Base-by-base conservation (phyloP, 2,329 filamentous ascomycete genomes). In the Ophiognomonia clavigignenti-juglandacearum region DNA sequence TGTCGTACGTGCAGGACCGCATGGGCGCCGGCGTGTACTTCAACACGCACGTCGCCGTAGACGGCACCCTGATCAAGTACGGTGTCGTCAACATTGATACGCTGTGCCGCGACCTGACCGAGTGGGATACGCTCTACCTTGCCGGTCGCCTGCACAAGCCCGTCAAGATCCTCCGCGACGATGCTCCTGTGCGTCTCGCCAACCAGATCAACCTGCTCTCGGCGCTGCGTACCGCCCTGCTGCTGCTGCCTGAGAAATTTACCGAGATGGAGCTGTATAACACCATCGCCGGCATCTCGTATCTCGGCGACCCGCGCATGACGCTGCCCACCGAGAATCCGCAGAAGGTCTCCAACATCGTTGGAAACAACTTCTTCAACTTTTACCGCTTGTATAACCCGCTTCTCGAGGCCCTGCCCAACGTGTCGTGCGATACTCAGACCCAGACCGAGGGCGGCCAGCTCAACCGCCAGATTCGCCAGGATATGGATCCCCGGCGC, bases 241-340 rank as follows among this genome's bases (percentile, higher is more conserved):
- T 98, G 1, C 80, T 98, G 20, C 77, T 98, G 1, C 91, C 91
- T 0, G 80, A 84, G 1, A 73, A 78, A 3, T 98, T 98, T 64
- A 91, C 85, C 22, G 93, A 98, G 61, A 80, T 82, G 50, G 77
- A 96, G 56, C 74, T 98, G 1, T 98, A 96, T 67, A 85, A 81
- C 56, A 93, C 89, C 18, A 96, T 98, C 52, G 86, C 93, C 1
- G 86, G 88, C 19, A 85, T 98, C 55, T 95, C 88, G 60, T 98
- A 98, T 64, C 81, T 95, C 56, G 93, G 93, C 27, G 93, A 98
- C 61, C 89, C 91, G n/a, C 87, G 93, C 54, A 98, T 98, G 93
- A 74, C 83, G 2, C 76, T 96, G 35, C 86, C 88, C 2, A 88
- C 88, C 1, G 93, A 98, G 65, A 88, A 97, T 61, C 90, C 88